Base-by-base conservation (phyloP, 2,329 filamentous ascomycete genomes). In the Erysiphe pulchra region DNA sequence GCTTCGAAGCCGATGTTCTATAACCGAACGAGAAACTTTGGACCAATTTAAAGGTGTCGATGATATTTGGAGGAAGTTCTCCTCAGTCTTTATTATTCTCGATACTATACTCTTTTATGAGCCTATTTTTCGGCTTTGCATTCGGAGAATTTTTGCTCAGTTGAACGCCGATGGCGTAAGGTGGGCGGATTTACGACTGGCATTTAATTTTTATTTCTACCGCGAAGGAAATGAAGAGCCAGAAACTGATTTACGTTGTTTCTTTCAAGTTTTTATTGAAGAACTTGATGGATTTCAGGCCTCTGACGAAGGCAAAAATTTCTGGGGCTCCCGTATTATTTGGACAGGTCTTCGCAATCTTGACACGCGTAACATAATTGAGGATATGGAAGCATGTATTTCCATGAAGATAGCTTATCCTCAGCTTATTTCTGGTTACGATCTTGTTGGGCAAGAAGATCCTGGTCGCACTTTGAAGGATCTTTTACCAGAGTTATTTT, bases 361-460 rank as follows among this genome's bases (percentile, higher is more conserved):
- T 45, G 66, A 71, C 24, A 77, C 77, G 14, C 73, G 75, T 42
- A 60, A 65, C 13, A 73, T 94, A 42, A 66, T 85, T 17, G 71
- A 85, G 50, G 75, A 74, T 59, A 94, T 94, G 86, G 80, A 87
- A 57, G 65, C 80, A 51, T 94, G 86, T 61, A 83, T 95, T 53
- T 68, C 72, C 4, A 77, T 81, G 53, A 94, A 94, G 62, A 64
- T 80, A 46, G 69, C 72, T 31, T 86, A 79, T 57, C 83, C 87
- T 0, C 68, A 85, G 44, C 67, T 92, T 8, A 74, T 94, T 53
- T 76, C 80, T 24, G 87, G 87, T 11, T 94, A 84, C 61, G 87
- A 95, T 60, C 63, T 94, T 10, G 85, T 93, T 5, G 86, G 84
- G 0, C 80, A 87, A 60, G 87, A 94, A 64, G 81, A 92, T 56